These are phyloP conservation scores for Magnaporthiopsis incrustans DNA, from an alignment of 2,329 filamentous ascomycete species.

Conservation along the genomic window DNA sequence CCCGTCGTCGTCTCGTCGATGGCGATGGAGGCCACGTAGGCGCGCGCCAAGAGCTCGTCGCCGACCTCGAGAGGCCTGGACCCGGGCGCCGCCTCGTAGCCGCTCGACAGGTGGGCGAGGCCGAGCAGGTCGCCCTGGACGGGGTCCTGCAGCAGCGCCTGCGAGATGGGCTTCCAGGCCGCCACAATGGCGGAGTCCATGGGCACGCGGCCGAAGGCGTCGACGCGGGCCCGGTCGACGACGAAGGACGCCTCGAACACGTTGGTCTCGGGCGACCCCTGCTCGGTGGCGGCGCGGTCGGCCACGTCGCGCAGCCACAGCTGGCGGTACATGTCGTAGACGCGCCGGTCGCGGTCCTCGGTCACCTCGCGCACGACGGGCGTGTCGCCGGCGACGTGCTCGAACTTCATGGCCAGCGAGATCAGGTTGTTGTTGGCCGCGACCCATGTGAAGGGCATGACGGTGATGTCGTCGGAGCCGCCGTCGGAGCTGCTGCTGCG, in stretches of 20 bases:
- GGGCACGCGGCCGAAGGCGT: constrained; percentile 90
- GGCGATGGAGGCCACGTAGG: constrained; percentile 96
- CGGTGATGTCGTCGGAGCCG: constrained; percentile 73
- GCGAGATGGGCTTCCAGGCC: constrained; percentile 98
- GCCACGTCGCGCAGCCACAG: constrained; percentile 90
- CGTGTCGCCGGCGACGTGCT: constrained; percentile 89
- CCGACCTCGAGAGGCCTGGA: constrained; percentile 92
- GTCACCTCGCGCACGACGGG: constrained; percentile 95
- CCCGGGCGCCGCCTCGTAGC: constrained; percentile 92
- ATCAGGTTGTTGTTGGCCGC: constrained; percentile 76
- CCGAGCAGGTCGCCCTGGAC: constrained; percentile 96
- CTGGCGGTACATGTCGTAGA: constrained; percentile 99
- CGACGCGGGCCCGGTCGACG: constrained; percentile 97
- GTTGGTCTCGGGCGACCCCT: constrained; percentile 84
- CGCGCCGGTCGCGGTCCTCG: constrained; percentile 89
- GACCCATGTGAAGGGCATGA: constrained; percentile 89
- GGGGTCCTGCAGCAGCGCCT: constrained; percentile 93
- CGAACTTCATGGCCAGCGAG: constrained; percentile 77
- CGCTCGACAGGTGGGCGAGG: constrained; percentile 92
- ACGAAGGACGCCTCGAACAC: constrained; percentile 79
- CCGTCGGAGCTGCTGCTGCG: constrained; percentile 53
- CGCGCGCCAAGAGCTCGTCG: constrained; percentile 84
- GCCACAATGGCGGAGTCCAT: constrained; percentile 99
- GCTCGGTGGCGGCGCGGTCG: constrained; percentile 76
- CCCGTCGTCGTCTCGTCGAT: constrained; percentile 97